These are phyloP conservation scores for Blepharisma japonicum DNA, from an alignment of 73 alveolate genomes.

Conservation along the genomic window DNA sequence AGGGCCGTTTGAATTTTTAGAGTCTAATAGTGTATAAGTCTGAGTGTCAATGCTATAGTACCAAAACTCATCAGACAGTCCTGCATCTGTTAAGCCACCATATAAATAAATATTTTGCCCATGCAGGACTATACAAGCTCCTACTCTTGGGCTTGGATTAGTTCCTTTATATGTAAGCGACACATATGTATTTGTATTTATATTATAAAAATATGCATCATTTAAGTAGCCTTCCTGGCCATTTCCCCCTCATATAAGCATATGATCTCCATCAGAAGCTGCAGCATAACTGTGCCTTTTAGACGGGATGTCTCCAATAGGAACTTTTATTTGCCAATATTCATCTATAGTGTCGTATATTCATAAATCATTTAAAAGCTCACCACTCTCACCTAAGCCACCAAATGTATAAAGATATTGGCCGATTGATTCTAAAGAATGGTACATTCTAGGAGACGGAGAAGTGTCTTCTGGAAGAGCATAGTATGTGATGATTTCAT, in stretches of 20 bases:
- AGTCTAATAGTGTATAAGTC: too few relatives aligned
- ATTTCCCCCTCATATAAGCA: conserved; percentile 10
- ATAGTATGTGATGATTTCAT: too few relatives aligned
- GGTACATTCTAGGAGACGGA: background rate
- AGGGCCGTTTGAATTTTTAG: too few relatives aligned
- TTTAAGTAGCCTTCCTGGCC: background rate
- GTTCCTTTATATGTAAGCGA: background rate
- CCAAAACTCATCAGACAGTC: background rate
- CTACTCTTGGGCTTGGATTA: background rate
- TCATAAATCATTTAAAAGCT: conserved; percentile 6
- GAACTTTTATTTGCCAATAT: background rate
- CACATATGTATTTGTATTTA: background rate
- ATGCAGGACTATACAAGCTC: background rate
- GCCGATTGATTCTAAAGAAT: background rate
- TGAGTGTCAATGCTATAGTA: too few relatives aligned
- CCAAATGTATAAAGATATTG: background rate
- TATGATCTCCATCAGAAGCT: background rate
- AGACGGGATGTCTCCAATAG: conserved; percentile 5
- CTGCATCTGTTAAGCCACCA: background rate
- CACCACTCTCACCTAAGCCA: background rate
- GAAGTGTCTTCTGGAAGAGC: too few relatives aligned
- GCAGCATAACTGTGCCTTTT: background rate
- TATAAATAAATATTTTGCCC: background rate
- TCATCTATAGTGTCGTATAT: background rate
- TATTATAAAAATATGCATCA: background rate